Evolutionary conservation across 2,329 filamentous ascomycete species (phyloP).

Genomic region (Xylariaceae sp.): DNA sequence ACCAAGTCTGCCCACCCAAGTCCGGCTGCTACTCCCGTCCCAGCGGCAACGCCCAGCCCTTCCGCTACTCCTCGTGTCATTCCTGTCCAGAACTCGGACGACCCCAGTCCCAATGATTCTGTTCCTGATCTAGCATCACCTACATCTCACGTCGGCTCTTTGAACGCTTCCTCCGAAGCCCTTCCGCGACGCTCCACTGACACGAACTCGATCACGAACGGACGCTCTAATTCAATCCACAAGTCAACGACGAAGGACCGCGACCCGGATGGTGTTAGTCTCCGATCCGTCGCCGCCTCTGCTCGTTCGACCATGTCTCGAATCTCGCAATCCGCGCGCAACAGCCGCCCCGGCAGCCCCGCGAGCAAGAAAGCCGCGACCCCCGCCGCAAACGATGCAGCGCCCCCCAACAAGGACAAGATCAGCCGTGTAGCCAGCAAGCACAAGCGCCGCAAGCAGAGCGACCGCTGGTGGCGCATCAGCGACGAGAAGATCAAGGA

Average conservation of each 20-base stretch:
- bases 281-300: constrained; percentile 54
- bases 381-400: constrained; percentile 1
- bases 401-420: not conserved
- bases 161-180: constrained; percentile 34
- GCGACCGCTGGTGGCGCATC: constrained; percentile 93
- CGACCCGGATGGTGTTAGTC: constrained; percentile 46
- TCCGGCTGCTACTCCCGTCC: constrained; percentile 36
- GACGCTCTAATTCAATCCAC: constrained; percentile 8
- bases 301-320: constrained; percentile 50
- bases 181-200: constrained; percentile 16
- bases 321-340: constrained; percentile 37
- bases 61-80: constrained; percentile 43
- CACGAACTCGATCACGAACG: constrained; percentile 13
- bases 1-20: constrained; percentile 55
- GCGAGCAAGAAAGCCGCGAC: constrained; percentile 8
- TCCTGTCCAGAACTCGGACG: constrained; percentile 30
- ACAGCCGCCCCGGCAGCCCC: constrained; percentile 26
- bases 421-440: constrained; percentile 9
- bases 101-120: constrained; percentile 39
- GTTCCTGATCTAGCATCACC: constrained; percentile 43
- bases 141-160: constrained; percentile 30
- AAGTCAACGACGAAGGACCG: constrained; percentile 30
- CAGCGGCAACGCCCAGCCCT: constrained; percentile 36
- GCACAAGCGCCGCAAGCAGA: constrained; percentile 48
- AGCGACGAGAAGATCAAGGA: constrained; percentile 97